A percentile compares a stretch with the other conserved stretches of the same genome.
Conservation (phyloP, 192 early-diverging fungal genomes). For the Coemansia sp. region DNA sequence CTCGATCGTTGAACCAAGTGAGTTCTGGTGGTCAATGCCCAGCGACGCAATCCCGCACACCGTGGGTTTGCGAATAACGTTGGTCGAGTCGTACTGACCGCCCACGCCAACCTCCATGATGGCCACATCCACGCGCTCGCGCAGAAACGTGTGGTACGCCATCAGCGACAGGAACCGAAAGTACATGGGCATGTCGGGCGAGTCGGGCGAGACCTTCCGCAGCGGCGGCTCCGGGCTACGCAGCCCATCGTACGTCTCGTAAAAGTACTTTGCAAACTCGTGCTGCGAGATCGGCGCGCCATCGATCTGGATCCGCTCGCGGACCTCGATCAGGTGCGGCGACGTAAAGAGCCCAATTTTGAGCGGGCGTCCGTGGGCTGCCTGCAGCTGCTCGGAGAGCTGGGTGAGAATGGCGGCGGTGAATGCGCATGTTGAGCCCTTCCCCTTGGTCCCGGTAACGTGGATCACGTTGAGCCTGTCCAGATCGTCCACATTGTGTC, state of each 20-base stretch:
- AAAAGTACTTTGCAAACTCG: constrained; percentile 84
- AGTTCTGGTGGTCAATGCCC: constrained; percentile 72
- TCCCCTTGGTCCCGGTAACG: constrained; percentile 84
- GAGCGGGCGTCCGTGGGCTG: not conserved
- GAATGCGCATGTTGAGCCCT: constrained; percentile 82
- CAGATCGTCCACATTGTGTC: constrained; percentile 57
- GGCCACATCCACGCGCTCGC: constrained; percentile 77
- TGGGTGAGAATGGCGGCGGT: constrained; percentile 73
- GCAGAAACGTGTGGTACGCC: constrained; percentile 84
- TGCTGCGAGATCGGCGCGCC: constrained; percentile 74
- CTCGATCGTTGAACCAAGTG: constrained; percentile 70
- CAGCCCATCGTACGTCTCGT: constrained; percentile 78
- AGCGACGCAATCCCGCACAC: constrained; percentile 79
- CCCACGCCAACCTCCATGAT: constrained; percentile 84
- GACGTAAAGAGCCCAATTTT: constrained; percentile 84
- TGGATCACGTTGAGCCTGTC: constrained; percentile 78
- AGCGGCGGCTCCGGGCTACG: constrained; percentile 29
- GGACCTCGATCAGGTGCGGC: constrained; percentile 87
- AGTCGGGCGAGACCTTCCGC: constrained; percentile 13
- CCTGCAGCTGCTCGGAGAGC: constrained; percentile 14
- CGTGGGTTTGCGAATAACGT: constrained; percentile 67
- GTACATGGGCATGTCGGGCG: constrained; percentile 65
- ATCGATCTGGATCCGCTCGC: constrained; percentile 93
- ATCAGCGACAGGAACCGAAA: constrained; percentile 90
- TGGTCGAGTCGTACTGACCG: constrained; percentile 84